A percentile compares a stretch with the other conserved stretches of the same genome.
These are phyloP conservation scores for Lobosporangium transversale DNA, from an alignment of 192 early-diverging fungal species.

Conservation along the genomic window DNA sequence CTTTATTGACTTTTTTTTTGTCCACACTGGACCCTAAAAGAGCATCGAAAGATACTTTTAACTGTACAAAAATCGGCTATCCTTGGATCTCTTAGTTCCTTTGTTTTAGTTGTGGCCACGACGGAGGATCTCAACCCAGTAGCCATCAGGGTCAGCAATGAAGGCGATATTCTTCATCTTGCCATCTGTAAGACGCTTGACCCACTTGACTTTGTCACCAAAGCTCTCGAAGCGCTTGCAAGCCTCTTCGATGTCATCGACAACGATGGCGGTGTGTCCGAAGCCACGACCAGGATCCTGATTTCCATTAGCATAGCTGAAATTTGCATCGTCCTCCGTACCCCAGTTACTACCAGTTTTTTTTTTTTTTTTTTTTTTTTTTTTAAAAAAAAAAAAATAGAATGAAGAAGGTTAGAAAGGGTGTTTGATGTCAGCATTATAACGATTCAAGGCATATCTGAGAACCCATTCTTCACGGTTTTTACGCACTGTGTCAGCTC, in stretches of 20 bases:
- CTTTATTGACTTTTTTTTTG: too few relatives aligned
- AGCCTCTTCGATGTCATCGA: conserved; percentile 81
- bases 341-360: conserved; percentile 86
- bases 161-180: conserved; percentile 89
- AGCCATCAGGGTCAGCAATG: conserved; percentile 85
- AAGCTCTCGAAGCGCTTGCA: conserved; percentile 77
- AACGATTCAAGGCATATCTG: too few relatives aligned
- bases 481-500: conserved; percentile 88
- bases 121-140: conserved; percentile 74
- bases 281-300: conserved; percentile 76
- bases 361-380: too few relatives aligned
- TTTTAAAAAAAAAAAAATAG: not conserved
- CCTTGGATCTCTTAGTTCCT: too few relatives aligned
- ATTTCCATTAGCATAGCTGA: conserved; percentile 78
- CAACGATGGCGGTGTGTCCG: conserved; percentile 84
- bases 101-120: conserved; percentile 23
- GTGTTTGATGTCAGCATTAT: too few relatives aligned
- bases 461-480: too few relatives aligned
- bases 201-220: conserved; percentile 78
- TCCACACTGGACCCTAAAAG: conserved; percentile 4
- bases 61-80: not conserved
- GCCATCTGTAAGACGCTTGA: conserved; percentile 80
- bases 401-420: not conserved
- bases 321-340: conserved; percentile 71
- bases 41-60: not conserved